These are phyloP conservation scores for Gynochthodes officinalis DNA, from an alignment of 257 asterid species.

Conservation along the genomic window DNA sequence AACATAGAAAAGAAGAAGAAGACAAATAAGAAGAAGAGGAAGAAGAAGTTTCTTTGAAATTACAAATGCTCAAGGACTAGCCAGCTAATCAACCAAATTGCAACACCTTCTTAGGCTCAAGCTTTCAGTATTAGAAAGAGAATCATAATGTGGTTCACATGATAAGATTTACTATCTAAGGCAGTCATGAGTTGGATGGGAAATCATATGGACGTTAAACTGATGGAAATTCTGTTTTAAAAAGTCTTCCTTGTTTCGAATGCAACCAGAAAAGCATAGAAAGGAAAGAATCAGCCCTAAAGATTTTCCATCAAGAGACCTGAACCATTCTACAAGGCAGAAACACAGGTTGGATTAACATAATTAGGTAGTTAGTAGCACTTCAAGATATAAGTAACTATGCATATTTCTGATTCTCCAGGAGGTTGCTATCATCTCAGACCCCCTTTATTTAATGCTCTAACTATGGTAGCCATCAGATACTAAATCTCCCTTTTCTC, in stretches of 20 bases:
- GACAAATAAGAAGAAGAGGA: too few relatives aligned
- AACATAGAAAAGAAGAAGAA: not conserved
- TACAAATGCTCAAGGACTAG: not conserved
- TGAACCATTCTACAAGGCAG: not conserved
- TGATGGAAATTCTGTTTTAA: not conserved
- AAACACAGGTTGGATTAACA: not conserved
- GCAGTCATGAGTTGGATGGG: not conserved
- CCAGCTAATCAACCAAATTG: not conserved
- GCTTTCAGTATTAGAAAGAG: not conserved
- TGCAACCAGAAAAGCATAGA: not conserved
- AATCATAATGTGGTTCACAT: not conserved
- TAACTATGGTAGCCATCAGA: too few relatives aligned
- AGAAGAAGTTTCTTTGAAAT: not conserved
- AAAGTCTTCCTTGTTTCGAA: not conserved
- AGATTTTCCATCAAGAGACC: not conserved
- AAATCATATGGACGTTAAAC: not conserved
- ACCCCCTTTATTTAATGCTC: too few relatives aligned
- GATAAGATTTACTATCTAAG: not conserved
- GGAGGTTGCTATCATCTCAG: not conserved
- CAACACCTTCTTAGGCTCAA: not conserved
- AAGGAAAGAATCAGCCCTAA: not conserved
- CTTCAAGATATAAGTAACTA: not conserved
- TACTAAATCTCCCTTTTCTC: too few relatives aligned
- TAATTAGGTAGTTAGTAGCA: not conserved
- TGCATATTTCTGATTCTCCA: not conserved